Evolutionary conservation across 805 yeast genomes (phyloP).

Genomic region (Yarrowia alimentaria): DNA sequence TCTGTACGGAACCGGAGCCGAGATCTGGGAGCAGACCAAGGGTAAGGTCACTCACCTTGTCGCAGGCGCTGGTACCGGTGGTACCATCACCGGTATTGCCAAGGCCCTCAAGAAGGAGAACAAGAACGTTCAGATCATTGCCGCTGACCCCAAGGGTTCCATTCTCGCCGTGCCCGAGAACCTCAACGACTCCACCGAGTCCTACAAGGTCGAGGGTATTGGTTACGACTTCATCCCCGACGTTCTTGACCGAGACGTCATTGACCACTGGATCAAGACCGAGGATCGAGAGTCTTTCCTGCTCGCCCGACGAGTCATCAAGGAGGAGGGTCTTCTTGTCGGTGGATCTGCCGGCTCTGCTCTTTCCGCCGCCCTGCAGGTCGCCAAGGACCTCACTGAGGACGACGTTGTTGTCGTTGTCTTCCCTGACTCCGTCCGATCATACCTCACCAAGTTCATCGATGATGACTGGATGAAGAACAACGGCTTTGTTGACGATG

Average conservation of each 20-base stretch:
- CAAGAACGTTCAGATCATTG: slow-evolving; percentile 59
- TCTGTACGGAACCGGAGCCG: slow-evolving; percentile 79
- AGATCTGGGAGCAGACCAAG: slow-evolving; percentile 76
- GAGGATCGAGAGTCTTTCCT: slow-evolving; percentile 78
- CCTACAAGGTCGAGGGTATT: slow-evolving; percentile 83
- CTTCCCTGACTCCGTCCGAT: slow-evolving; percentile 83
- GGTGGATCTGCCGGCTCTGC: slow-evolving; percentile 92
- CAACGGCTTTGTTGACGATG: slow-evolving; percentile 67
- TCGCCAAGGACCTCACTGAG: slow-evolving; percentile 66
- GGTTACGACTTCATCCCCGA: slow-evolving; percentile 88
- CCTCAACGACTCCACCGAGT: slow-evolving; percentile 54
- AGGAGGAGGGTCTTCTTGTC: slow-evolving; percentile 81
- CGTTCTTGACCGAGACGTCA: slow-evolving; percentile 61
- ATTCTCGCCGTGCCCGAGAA: slow-evolving; percentile 77
- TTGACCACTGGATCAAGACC: slow-evolving; percentile 82
- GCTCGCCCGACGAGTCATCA: slow-evolving; percentile 75
- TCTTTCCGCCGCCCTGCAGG: slow-evolving; percentile 70
- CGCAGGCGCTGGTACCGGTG: slow-evolving; percentile 95
- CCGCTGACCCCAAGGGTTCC: slow-evolving; percentile 87
- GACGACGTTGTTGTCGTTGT: slow-evolving; percentile 75
- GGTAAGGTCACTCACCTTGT: slow-evolving; percentile 71
- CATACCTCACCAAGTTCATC: slow-evolving; percentile 81
- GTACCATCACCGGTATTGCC: slow-evolving; percentile 83
- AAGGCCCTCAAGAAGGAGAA: slow-evolving; percentile 70
- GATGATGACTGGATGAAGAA: slow-evolving; percentile 89